Evolutionary conservation across 345 rosid genomes (phyloP).

Genomic region (Lepidium africanum): DNA sequence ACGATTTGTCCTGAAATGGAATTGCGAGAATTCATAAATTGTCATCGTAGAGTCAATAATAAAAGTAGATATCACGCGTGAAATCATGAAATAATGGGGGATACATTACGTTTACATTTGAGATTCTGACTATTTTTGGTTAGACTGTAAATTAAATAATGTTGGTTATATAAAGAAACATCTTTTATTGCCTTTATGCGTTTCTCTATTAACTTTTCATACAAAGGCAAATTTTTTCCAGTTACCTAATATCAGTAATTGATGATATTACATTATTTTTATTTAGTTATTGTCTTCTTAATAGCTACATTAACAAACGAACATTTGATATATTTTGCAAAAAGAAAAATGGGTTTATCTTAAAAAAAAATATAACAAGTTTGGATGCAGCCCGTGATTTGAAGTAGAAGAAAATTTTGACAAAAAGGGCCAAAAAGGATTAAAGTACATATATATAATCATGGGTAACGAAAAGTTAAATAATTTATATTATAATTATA

Average conservation of each 20-base stretch:
- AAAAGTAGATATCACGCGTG: constrained; percentile 4
- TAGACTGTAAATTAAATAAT: neutral
- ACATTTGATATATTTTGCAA: no score
- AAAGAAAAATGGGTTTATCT: no score
- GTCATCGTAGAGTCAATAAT: neutral
- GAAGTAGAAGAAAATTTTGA: neutral
- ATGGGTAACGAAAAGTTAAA: neutral
- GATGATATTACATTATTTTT: no score
- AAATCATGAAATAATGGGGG: neutral
- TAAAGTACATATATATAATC: neutral
- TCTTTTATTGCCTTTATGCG: neutral
- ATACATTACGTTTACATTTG: neutral
- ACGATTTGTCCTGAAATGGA: neutral
- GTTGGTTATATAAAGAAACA: neutral
- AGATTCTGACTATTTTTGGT: neutral
- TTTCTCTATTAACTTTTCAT: neutral
- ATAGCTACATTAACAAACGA: no score
- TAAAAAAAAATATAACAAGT: neutral
- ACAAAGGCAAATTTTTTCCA: neutral
- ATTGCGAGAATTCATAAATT: neutral
- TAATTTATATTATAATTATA: neutral
- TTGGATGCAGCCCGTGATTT: neutral
- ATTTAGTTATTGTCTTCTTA: no score
- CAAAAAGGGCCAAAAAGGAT: neutral
- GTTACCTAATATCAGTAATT: no score